A percentile compares a stretch with the other conserved stretches of the same genome.
Evolutionary conservation across 2,329 filamentous ascomycete genomes (phyloP).

Genomic region (Beauveria sp.): DNA sequence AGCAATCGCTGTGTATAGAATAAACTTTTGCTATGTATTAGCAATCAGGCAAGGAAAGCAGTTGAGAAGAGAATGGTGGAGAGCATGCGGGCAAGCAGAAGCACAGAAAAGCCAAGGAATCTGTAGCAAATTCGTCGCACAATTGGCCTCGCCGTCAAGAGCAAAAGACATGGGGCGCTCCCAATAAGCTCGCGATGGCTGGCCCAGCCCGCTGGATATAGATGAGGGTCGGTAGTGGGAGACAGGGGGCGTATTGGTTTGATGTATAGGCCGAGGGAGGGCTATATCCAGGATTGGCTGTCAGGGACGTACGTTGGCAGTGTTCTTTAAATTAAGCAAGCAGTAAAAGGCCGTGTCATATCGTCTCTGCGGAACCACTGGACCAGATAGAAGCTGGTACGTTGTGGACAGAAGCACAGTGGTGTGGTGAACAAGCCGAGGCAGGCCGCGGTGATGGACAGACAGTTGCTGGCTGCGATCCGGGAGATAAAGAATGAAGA

Average conservation of each 20-base stretch:
- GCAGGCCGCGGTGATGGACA: neutral
- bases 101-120: neutral
- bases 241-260: slow-evolving; percentile 4
- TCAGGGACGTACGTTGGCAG: neutral
- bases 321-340: neutral
- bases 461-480: neutral
- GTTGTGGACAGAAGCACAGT: neutral
- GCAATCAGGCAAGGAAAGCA: slow-evolving; percentile 1
- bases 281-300: neutral
- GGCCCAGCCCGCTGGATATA: slow-evolving; percentile 4
- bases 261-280: neutral
- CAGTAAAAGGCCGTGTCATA: slow-evolving; percentile 3
- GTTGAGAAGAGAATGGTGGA: neutral
- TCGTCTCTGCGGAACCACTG: neutral
- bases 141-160: neutral
- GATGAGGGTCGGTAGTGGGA: slow-evolving; percentile 3
- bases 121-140: neutral
- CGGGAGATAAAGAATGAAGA: neutral
- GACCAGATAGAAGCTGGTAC: neutral
- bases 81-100: neutral
- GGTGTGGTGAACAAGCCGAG: neutral
- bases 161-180: neutral
- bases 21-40: neutral
- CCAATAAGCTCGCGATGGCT: neutral
- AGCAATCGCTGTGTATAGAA: slow-evolving; percentile 7